These are phyloP conservation scores for Incumbomyces delicatus DNA, from an alignment of 2,329 filamentous ascomycete genomes.

Conservation along the genomic window DNA sequence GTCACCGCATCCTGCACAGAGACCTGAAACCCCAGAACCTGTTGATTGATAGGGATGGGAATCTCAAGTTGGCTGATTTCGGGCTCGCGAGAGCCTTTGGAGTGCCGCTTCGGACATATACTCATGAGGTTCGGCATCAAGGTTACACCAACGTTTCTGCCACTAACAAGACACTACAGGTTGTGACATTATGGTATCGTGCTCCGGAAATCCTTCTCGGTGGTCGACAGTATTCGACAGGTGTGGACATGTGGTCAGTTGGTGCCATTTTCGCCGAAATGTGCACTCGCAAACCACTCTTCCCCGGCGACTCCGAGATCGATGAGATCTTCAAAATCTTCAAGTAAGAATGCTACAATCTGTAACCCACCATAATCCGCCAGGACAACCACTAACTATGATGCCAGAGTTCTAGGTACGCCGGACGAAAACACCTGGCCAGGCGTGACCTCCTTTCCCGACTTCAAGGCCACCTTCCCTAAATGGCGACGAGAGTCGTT, in stretches of 20 bases:
- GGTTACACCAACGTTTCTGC: no score
- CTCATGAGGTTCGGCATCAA: slow-evolving; percentile 58
- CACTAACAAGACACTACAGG: slow-evolving; percentile 33
- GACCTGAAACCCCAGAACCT: slow-evolving; percentile 88
- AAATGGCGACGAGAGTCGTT: slow-evolving; percentile 72
- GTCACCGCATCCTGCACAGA: slow-evolving; percentile 75
- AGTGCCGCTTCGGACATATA: slow-evolving; percentile 82
- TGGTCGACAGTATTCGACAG: slow-evolving; percentile 84
- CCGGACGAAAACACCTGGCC: slow-evolving; percentile 76
- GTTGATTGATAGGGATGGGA: slow-evolving; percentile 75
- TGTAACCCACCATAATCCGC: not conserved
- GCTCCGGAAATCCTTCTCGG: slow-evolving; percentile 83
- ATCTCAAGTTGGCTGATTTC: slow-evolving; percentile 85
- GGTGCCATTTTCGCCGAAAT: slow-evolving; percentile 95
- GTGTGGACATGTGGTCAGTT: slow-evolving; percentile 92
- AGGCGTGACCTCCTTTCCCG: slow-evolving; percentile 86
- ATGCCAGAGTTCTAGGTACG: slow-evolving; percentile 63
- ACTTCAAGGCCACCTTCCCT: slow-evolving; percentile 86
- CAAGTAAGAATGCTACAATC: slow-evolving; percentile 46
- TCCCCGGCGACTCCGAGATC: slow-evolving; percentile 86
- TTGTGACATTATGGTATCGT: slow-evolving; percentile 90
- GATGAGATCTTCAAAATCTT: slow-evolving; percentile 95
- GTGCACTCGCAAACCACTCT: slow-evolving; percentile 86
- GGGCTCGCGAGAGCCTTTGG: slow-evolving; percentile 83
- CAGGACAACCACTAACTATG: slow-evolving; percentile 13